Percentiles rank a stretch among this genome's conserved stretches.
Evolutionary conservation across 1,284 basidiomycete genomes (phyloP).

Genomic region (Cutaneotrichosporon cyanovorans): DNA sequence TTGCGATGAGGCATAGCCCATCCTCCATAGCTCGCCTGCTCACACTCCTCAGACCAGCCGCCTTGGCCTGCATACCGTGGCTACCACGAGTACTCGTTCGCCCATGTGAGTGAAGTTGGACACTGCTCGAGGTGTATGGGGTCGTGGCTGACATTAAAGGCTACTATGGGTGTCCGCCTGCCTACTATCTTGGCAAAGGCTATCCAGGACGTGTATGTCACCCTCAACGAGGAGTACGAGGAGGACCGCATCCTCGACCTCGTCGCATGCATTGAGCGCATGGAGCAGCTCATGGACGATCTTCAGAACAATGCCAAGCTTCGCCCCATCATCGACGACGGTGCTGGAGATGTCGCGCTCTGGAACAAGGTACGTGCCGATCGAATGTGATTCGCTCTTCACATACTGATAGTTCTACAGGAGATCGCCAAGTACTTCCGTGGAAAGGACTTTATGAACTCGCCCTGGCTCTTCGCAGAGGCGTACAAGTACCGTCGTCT

Average conservation of each 20-base stretch:
- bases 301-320: slow-evolving; percentile 70
- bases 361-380: slow-evolving; percentile 71
- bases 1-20: slow-evolving; percentile 3
- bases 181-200: slow-evolving; percentile 95
- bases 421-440: slow-evolving; percentile 89
- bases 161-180: slow-evolving; percentile 86
- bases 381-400: neutral
- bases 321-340: slow-evolving; percentile 82
- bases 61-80: slow-evolving; percentile 94
- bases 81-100: slow-evolving; percentile 93
- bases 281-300: slow-evolving; percentile 74
- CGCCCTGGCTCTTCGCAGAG: slow-evolving; percentile 91
- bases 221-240: slow-evolving; percentile 73
- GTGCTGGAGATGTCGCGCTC: slow-evolving; percentile 84
- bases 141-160: slow-evolving; percentile 38
- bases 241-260: slow-evolving; percentile 85
- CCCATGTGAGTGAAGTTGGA: slow-evolving; percentile 52
- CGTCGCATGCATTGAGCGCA: slow-evolving; percentile 74
- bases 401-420: slow-evolving; percentile 12
- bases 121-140: slow-evolving; percentile 3
- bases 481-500: slow-evolving; percentile 96
- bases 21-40: neutral
- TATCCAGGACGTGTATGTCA: slow-evolving; percentile 84
- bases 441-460: slow-evolving; percentile 93
- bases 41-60: slow-evolving; percentile 59